These are phyloP conservation scores for Aureobasidium sp. DNA, from an alignment of 2,329 filamentous ascomycete species.

Conservation along the genomic window DNA sequence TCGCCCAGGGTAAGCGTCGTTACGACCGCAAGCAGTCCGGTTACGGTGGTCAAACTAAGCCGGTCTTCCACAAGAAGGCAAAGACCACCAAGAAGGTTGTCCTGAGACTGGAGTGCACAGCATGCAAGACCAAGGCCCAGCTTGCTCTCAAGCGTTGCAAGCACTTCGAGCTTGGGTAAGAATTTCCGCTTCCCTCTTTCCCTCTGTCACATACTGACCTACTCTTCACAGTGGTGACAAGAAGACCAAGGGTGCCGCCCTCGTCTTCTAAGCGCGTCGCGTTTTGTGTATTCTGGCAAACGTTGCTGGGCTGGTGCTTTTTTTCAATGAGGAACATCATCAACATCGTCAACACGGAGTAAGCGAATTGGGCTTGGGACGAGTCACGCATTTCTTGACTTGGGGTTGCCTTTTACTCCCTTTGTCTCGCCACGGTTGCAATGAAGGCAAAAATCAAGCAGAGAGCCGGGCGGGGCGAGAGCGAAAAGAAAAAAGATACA, in stretches of 20 bases:
- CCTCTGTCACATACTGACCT: conserved; percentile 34
- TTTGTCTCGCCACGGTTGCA: background rate
- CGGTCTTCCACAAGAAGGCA: conserved; percentile 99
- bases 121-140: conserved; percentile 98
- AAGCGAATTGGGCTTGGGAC: conserved; percentile 9
- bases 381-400: conserved; percentile 12
- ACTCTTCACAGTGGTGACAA: conserved; percentile 81
- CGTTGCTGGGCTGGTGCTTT: conserved; percentile 11
- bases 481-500: conserved; percentile 6
- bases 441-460: background rate
- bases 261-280: conserved; percentile 83
- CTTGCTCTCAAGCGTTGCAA: conserved; percentile 99
- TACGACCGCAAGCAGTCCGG: conserved; percentile 98
- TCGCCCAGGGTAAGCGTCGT: conserved; percentile 98
- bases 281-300: conserved; percentile 22
- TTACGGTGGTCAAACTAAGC: conserved; percentile 99
- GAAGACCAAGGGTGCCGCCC: conserved; percentile 99
- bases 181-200: conserved; percentile 21
- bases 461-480: background rate
- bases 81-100: conserved; percentile 99
- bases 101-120: conserved; percentile 92
- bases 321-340: conserved; percentile 1
- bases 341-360: conserved; percentile 11
- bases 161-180: conserved; percentile 99
- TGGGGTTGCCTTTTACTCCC: conserved; percentile 9